phyloP scores from a whole-genome alignment of 2,329 filamentous ascomycete species.

The Trichoderma breve region DNA sequence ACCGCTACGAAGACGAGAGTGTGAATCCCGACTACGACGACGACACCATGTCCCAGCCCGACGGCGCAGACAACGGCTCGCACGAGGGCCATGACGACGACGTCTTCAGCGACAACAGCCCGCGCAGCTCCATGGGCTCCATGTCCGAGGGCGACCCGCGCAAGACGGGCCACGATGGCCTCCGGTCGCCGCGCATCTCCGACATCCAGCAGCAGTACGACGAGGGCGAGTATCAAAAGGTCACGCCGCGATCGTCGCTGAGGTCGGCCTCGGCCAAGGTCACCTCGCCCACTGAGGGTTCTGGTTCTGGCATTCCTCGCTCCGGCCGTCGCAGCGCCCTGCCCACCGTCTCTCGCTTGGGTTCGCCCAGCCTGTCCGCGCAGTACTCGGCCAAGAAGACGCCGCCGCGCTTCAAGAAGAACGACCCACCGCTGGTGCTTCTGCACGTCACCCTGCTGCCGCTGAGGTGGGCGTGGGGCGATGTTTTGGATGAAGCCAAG shows the following conservation, averaged over 20 bases:
- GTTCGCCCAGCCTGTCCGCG: conserved; percentile 51
- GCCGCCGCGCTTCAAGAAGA: conserved; percentile 55
- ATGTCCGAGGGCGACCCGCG: conserved; percentile 38
- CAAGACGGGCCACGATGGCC: conserved; percentile 31
- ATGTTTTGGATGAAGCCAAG: conserved; percentile 48
- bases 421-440: conserved; percentile 67
- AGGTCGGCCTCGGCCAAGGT: not conserved
- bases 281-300: not conserved
- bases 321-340: conserved; percentile 49
- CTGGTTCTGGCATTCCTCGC: conserved; percentile 60
- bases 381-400: conserved; percentile 59
- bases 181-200: conserved; percentile 46
- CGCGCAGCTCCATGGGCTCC: conserved; percentile 56
- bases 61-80: conserved; percentile 46
- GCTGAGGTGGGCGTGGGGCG: conserved; percentile 62
- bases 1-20: conserved; percentile 7
- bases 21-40: not conserved
- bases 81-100: conserved; percentile 55
- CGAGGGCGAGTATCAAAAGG: conserved; percentile 51
- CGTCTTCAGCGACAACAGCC: conserved; percentile 58
- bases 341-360: conserved; percentile 54
- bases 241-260: conserved; percentile 55
- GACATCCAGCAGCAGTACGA: conserved; percentile 49
- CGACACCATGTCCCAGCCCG: conserved; percentile 7
- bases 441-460: conserved; percentile 76